These are phyloP conservation scores for Boletus vinaceobasis DNA, from an alignment of 768 basidiomycete species.

Conservation along the genomic window DNA sequence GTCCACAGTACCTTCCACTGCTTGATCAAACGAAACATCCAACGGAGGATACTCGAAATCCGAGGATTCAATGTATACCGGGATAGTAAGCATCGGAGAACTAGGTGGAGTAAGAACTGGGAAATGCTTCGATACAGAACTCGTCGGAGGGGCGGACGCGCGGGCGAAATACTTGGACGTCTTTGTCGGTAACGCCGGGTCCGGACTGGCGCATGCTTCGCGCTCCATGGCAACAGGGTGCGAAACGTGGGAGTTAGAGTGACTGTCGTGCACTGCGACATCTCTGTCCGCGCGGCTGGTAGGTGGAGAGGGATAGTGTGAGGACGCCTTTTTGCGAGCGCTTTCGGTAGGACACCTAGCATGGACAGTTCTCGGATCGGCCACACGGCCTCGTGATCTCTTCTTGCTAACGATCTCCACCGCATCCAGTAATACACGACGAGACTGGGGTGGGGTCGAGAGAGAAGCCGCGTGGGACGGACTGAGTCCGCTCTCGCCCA, in stretches of 20 bases:
- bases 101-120: neutral
- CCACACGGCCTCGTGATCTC: too few species aligned
- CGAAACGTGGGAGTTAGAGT: neutral
- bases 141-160: neutral
- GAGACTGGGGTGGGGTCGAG: neutral
- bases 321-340: neutral
- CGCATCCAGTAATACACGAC: constrained; percentile 15
- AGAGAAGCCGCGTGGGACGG: neutral
- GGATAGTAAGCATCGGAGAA: constrained; percentile 4
- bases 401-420: constrained; percentile 15
- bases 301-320: constrained; percentile 8
- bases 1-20: neutral
- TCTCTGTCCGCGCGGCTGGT: neutral
- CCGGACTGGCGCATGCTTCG: neutral
- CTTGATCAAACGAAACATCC: neutral
- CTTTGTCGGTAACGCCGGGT: neutral
- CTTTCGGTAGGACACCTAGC: neutral
- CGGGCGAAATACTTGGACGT: constrained; percentile 22
- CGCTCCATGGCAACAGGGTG: neutral
- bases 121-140: neutral
- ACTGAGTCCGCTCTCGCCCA: neutral
- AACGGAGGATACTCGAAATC: neutral
- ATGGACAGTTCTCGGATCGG: neutral
- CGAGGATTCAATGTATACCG: constrained; percentile 5
- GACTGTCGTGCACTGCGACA: too few species aligned